Evolutionary conservation across 257 asterid genomes (phyloP).

Genomic region (Echium plantagineum): DNA sequence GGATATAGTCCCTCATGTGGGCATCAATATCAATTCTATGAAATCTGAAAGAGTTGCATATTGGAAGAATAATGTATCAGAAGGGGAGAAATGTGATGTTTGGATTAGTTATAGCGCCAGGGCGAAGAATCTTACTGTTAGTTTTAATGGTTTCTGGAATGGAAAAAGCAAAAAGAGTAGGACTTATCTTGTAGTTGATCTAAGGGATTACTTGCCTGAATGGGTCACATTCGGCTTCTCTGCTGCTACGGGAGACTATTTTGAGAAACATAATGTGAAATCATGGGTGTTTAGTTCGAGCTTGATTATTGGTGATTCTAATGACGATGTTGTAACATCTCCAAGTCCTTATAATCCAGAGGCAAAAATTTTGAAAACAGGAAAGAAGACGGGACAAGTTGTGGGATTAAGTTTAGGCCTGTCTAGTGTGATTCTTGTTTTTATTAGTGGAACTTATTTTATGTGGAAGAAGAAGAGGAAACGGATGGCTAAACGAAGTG

Average conservation of each 20-base stretch:
- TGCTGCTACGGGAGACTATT: constrained; percentile 27
- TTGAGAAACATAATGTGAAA: constrained; percentile 14
- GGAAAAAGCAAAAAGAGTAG: neutral
- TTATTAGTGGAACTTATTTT: neutral
- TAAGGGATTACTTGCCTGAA: constrained; percentile 26
- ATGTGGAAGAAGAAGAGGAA: constrained; percentile 8
- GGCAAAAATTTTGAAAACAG: neutral
- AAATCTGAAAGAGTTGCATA: constrained; percentile 4
- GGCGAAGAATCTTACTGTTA: constrained; percentile 11
- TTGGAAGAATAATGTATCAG: constrained; percentile 14
- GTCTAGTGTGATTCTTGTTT: constrained; percentile 1
- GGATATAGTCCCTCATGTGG: constrained; percentile 15
- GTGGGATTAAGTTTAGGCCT: constrained; percentile 15
- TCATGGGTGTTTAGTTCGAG: constrained; percentile 39
- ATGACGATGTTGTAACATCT: neutral
- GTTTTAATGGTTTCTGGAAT: constrained; percentile 9
- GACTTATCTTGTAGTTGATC: constrained; percentile 14
- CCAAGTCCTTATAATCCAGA: constrained; percentile 11
- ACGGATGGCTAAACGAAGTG: neutral
- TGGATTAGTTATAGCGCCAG: constrained; percentile 19
- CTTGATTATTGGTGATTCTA: constrained; percentile 4
- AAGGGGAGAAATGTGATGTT: constrained; percentile 14
- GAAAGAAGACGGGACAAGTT: constrained; percentile 7
- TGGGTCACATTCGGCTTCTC: constrained; percentile 31
- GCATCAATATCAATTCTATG: constrained; percentile 27